phyloP scores from a whole-genome alignment of 441 rosid genomes.

The Populus tomentosa region DNA sequence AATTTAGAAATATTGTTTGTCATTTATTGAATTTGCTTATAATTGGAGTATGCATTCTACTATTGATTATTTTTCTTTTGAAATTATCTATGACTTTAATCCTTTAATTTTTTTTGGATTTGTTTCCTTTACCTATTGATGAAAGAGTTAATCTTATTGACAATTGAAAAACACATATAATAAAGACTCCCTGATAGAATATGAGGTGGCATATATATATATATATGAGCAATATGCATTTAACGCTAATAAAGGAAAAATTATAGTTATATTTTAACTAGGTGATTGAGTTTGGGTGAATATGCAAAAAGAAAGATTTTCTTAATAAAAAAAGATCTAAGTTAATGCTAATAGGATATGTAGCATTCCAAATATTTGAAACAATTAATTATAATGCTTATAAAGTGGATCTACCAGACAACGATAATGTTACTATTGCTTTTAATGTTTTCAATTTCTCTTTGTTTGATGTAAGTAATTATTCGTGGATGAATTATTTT shows the following conservation, averaged over 20 bases:
- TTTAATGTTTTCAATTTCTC: neutral
- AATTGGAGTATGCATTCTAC: too few relatives aligned
- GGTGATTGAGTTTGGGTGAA: neutral
- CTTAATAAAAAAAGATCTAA: neutral
- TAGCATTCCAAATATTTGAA: neutral
- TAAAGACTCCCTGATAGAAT: neutral
- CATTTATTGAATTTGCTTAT: too few relatives aligned
- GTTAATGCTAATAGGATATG: neutral
- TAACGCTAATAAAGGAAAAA: neutral
- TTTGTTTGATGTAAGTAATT: neutral
- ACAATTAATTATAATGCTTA: neutral
- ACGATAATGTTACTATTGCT: neutral
- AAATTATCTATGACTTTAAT: too few relatives aligned
- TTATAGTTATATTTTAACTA: neutral
- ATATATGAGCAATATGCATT: neutral
- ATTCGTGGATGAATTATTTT: too few relatives aligned
- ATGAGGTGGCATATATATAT: neutral
- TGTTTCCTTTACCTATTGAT: too few relatives aligned
- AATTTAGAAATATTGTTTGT: too few relatives aligned
- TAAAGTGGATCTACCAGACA: neutral
- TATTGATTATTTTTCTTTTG: too few relatives aligned
- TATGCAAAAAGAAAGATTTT: neutral
- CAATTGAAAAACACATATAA: neutral
- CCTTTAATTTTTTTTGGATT: too few relatives aligned
- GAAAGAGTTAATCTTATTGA: neutral